Percentiles rank a stretch among this genome's conserved stretches.
phyloP scores from a whole-genome alignment of 768 basidiomycete genomes.

The Gloeophyllum trabeum region DNA sequence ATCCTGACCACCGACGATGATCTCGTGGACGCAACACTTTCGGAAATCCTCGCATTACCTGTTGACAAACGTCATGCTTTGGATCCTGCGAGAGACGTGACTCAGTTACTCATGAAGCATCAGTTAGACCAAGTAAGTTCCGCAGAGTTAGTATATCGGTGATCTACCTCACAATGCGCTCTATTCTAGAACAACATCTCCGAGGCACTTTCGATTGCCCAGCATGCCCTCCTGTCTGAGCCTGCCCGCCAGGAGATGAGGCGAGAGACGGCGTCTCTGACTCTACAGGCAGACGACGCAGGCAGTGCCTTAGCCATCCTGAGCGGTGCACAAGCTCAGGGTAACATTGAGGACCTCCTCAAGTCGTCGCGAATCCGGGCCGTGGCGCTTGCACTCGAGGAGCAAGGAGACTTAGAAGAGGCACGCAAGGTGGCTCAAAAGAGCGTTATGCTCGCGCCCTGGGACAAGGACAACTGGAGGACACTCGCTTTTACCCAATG shows the following conservation, averaged over 20 bases:
- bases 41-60: constrained; percentile 66
- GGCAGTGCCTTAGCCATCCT: constrained; percentile 37
- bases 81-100: constrained; percentile 62
- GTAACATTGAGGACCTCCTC: constrained; percentile 24
- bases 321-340: constrained; percentile 12
- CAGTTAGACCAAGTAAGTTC: constrained; percentile 56
- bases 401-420: constrained; percentile 8
- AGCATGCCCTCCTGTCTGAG: constrained; percentile 45
- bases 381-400: constrained; percentile 21
- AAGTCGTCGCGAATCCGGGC: constrained; percentile 39
- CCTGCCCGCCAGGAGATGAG: constrained; percentile 40
- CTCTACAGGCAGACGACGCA: constrained; percentile 34
- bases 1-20: constrained; percentile 68
- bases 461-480: constrained; percentile 41
- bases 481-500: constrained; percentile 33
- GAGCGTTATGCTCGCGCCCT: constrained; percentile 52
- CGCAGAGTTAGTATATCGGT: background rate
- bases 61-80: constrained; percentile 50
- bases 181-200: constrained; percentile 30
- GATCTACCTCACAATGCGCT: background rate
- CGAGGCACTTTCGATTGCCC: constrained; percentile 40
- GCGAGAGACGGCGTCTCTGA: constrained; percentile 41
- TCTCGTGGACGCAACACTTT: constrained; percentile 77
- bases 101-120: constrained; percentile 63
- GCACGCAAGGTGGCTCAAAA: constrained; percentile 44